Evolutionary conservation across 495 filamentous ascomycete genomes (phyloP).

Genomic region (Hyaloscypha finlandica): DNA sequence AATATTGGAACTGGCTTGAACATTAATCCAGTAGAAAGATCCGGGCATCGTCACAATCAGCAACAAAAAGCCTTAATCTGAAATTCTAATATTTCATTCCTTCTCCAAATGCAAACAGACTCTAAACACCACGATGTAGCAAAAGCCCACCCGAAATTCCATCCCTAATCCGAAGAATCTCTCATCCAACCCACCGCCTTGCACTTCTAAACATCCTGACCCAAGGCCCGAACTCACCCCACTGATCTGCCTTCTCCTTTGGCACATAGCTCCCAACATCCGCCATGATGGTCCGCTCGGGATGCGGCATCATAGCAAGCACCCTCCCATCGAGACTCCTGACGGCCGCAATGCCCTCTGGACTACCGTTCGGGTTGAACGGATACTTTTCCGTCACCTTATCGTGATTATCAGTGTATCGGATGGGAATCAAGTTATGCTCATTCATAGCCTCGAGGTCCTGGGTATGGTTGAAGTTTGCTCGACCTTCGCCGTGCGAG

Average conservation of each 20-base stretch:
- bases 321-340: conserved; percentile 80
- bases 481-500: conserved; percentile 91
- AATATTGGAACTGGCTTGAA: too few species aligned
- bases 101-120: background rate
- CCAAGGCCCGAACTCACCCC: conserved; percentile 92
- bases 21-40: too few species aligned
- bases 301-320: conserved; percentile 94
- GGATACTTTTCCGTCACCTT: conserved; percentile 82
- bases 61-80: too few species aligned
- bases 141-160: background rate
- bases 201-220: conserved; percentile 76
- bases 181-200: conserved; percentile 75
- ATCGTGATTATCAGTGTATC: conserved; percentile 81
- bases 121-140: background rate
- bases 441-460: conserved; percentile 58
- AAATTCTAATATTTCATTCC: too few species aligned
- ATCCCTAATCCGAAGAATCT: background rate
- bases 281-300: conserved; percentile 85
- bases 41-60: too few species aligned
- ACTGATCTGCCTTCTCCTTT: conserved; percentile 60
- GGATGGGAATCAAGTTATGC: conserved; percentile 65
- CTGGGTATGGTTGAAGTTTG: conserved; percentile 61
- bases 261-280: conserved; percentile 80
- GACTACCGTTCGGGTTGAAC: conserved; percentile 91
- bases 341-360: conserved; percentile 82